Base-by-base conservation (phyloP, 176 grass and related monocot species). In the Musa beccarii region DNA sequence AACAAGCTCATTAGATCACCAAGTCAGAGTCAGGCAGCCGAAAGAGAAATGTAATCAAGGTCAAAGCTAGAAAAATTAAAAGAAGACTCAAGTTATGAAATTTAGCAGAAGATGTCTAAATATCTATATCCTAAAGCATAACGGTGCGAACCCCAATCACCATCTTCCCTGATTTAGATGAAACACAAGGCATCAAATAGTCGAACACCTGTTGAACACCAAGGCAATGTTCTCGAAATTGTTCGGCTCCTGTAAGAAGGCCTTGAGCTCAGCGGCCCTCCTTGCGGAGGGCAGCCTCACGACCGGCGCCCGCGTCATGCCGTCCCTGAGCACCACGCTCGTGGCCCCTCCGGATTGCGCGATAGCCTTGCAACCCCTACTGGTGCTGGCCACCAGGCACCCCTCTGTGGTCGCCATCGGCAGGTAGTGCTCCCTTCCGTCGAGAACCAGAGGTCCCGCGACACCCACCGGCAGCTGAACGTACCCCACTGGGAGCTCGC, bases 381-480 rank as follows among this genome's bases (percentile, higher is more conserved):
- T 13, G 21, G 24, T 25, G 63, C 63, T 66, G 9, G 63, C 63
- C 63, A 66, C 63, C 20, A 66, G 63, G 63, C 63, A 66, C 9
- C 63, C 63, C 63, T 66, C 63, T 20, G 63, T 66, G 63, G 63
- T 66, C 24, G 63, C 63, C 63, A 66, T 66, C 63, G 63, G 63
- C 4, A 66, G 23, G 24, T 66, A 66, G 63, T 66, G 25, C 20
- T 24, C 21, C 22, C 10, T 12, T 11, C 20, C 63, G 63, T 66
- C 63, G 63, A 66, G 63, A 2, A 66, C 8, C 11, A 66, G 63
- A 25, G 63, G 63, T 22, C 63, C 63, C 3, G 63, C 22, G 2
- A 66, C 21, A 4, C 63, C 63, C 23, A 66, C 63, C 21, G 63
- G 63, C 1, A 66, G 24, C 63, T 66, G 63, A 11, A 66, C 17